Conservation (phyloP, 768 basidiomycete genomes). For the Lactifluus volemus region DNA sequence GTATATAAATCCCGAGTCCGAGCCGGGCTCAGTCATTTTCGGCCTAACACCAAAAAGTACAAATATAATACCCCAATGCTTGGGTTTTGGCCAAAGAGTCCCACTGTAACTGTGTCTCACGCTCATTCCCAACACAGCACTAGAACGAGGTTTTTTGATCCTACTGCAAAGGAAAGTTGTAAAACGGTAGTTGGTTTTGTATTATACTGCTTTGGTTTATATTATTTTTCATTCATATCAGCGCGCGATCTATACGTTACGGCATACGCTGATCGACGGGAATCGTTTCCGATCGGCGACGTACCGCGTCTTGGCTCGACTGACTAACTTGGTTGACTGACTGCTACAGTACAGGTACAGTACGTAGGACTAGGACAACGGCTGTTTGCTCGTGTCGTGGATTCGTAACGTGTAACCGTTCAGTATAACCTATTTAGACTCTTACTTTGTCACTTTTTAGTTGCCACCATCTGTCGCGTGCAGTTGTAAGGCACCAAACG, state of each 20-base stretch:
- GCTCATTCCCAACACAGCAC: not conserved
- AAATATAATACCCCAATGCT: not conserved
- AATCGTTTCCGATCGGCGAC: conserved; percentile 10
- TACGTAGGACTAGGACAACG: too few species aligned
- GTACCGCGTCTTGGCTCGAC: not conserved
- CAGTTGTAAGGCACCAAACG: not conserved
- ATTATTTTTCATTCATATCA: not conserved
- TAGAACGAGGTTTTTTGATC: not conserved
- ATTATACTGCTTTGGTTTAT: not conserved
- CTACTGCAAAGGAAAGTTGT: not conserved
- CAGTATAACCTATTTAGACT: not conserved
- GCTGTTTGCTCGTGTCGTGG: not conserved
- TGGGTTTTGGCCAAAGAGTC: too few species aligned
- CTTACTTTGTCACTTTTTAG: not conserved
- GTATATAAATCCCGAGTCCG: not conserved
- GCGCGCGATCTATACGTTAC: not conserved
- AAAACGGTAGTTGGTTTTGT: not conserved
- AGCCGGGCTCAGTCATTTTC: not conserved
- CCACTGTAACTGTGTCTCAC: not conserved
- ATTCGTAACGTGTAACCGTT: not conserved
- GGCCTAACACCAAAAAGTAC: not conserved
- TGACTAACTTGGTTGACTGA: too few species aligned
- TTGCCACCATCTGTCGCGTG: not conserved
- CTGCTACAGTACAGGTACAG: too few species aligned
- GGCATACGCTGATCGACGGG: conserved; percentile 9